Evolutionary conservation across 2,329 filamentous ascomycete genomes (phyloP).

Genomic region (Domatiomyces globalis): DNA sequence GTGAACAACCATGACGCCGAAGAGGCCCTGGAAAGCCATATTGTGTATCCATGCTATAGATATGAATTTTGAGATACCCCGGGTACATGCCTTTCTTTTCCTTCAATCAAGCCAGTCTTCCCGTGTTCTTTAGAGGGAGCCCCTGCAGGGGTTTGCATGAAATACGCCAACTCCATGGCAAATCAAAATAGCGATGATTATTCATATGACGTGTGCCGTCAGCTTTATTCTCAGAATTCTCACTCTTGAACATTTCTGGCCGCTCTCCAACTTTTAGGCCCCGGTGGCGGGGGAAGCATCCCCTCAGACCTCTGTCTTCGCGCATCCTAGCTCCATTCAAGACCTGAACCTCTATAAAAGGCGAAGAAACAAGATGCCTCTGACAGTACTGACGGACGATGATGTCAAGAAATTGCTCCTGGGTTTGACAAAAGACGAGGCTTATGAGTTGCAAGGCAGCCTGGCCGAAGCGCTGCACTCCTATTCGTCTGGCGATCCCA

Average conservation of each 20-base stretch:
- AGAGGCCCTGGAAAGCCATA: no score
- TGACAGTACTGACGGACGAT: slow-evolving; percentile 44
- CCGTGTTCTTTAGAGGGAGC: no score
- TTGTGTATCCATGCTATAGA: background rate
- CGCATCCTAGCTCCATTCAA: background rate
- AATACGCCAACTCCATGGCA: no score
- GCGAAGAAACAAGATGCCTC: slow-evolving; percentile 34
- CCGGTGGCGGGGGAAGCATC: no score
- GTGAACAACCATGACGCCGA: no score
- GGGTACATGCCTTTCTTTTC: background rate
- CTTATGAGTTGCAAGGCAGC: slow-evolving; percentile 42
- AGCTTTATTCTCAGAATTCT: no score
- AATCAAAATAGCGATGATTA: no score
- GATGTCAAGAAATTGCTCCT: slow-evolving; percentile 44
- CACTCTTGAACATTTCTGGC: no score
- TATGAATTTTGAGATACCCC: background rate
- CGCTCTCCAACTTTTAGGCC: no score
- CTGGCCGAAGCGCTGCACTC: slow-evolving; percentile 48
- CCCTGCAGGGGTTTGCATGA: no score
- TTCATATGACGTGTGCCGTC: no score
- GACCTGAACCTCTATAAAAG: background rate
- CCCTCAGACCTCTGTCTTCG: no score
- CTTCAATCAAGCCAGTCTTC: background rate
- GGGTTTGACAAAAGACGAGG: slow-evolving; percentile 42
- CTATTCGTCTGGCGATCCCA: slow-evolving; percentile 50